These are phyloP conservation scores for Oxalis stricta DNA, from an alignment of 441 rosid genomes.

Conservation along the genomic window DNA sequence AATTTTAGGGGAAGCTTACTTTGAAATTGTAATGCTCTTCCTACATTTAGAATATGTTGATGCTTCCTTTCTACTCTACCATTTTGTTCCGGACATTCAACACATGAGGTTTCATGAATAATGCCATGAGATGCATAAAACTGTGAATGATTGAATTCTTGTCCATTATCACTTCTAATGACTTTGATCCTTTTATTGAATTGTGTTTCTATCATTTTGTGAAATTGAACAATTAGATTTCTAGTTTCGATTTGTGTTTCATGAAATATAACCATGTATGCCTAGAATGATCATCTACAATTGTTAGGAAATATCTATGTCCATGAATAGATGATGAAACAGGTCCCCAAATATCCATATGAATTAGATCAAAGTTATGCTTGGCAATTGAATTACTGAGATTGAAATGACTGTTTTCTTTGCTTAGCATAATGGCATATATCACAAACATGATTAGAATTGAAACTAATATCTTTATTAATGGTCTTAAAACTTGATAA, in stretches of 20 bases:
- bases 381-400: too few relatives aligned
- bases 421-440: too few relatives aligned
- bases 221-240: neutral
- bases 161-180: neutral
- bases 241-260: neutral
- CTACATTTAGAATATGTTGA: neutral
- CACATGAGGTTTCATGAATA: neutral
- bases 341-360: neutral
- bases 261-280: neutral
- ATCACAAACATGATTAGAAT: too few relatives aligned
- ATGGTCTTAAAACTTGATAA: too few relatives aligned
- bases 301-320: neutral
- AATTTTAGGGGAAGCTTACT: neutral
- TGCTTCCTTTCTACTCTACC: neutral
- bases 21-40: neutral
- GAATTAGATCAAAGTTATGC: neutral
- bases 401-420: too few relatives aligned
- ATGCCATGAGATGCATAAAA: neutral
- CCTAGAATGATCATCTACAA: neutral
- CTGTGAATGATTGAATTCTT: neutral
- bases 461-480: too few relatives aligned
- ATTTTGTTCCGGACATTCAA: neutral
- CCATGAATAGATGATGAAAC: neutral
- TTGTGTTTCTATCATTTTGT: neutral
- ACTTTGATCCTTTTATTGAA: neutral